Evolutionary conservation across 768 basidiomycete genomes (phyloP).

Genomic region (Tylopilus cervinicoccineus): DNA sequence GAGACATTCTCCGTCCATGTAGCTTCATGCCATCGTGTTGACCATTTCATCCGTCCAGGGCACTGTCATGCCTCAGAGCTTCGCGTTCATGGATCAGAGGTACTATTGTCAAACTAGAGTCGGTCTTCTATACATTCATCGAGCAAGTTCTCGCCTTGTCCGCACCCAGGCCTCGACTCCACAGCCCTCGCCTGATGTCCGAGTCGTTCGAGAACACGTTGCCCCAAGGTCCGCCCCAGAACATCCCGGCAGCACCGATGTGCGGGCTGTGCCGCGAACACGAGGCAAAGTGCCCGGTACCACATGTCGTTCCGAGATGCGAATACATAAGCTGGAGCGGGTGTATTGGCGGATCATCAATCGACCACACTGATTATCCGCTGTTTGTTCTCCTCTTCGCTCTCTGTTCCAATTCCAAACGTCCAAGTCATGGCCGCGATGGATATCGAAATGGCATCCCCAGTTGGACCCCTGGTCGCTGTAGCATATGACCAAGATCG

Average conservation of each 20-base stretch:
- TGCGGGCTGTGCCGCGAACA: constrained; percentile 22
- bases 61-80: neutral
- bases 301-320: constrained; percentile 21
- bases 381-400: neutral
- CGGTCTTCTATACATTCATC: neutral
- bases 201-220: constrained; percentile 13
- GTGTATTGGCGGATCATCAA: neutral
- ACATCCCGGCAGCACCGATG: constrained; percentile 4
- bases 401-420: neutral
- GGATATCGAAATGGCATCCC: constrained; percentile 33
- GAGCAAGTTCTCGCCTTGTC: neutral
- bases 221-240: constrained; percentile 5
- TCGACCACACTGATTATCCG: constrained; percentile 14
- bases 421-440: constrained; percentile 18
- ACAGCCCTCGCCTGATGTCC: constrained; percentile 2
- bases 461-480: constrained; percentile 27
- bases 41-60: no score
- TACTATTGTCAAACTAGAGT: no score
- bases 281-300: constrained; percentile 26
- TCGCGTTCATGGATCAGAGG: neutral
- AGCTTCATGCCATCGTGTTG: neutral
- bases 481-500: constrained; percentile 17
- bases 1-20: constrained; percentile 8
- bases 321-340: constrained; percentile 25
- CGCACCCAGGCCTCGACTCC: neutral